phyloP scores from a whole-genome alignment of 2,329 filamentous ascomycete genomes.

The Sporothrix pallida region DNA sequence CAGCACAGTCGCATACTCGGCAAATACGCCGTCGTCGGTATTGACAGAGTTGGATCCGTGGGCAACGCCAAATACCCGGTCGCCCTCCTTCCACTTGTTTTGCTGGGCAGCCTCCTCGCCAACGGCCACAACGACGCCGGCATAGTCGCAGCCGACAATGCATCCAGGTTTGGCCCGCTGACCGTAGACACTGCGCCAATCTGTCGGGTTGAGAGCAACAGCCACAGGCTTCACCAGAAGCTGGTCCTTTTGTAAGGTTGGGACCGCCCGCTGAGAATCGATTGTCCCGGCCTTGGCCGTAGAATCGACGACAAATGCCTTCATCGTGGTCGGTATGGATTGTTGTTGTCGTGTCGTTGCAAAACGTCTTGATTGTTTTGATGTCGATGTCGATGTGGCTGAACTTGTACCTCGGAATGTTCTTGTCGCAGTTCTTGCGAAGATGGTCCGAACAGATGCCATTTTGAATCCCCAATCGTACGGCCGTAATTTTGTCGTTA shows the following conservation, averaged over 20 bases:
- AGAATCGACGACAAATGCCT: constrained; percentile 38
- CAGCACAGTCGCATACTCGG: constrained; percentile 47
- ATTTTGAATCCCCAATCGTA: not conserved
- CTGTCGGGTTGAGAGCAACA: constrained; percentile 42
- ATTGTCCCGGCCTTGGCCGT: constrained; percentile 32
- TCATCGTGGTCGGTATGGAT: constrained; percentile 30
- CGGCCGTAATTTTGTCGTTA: not conserved
- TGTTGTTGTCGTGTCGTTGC: not conserved
- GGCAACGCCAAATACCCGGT: constrained; percentile 51
- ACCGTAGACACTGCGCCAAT: constrained; percentile 38
- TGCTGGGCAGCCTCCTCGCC: constrained; percentile 48
- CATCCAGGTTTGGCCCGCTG: constrained; percentile 18
- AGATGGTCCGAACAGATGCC: not conserved
- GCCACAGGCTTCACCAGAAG: constrained; percentile 40
- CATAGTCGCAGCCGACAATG: constrained; percentile 50
- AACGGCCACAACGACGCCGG: constrained; percentile 53
- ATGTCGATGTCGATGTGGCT: not conserved
- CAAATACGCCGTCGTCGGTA: constrained; percentile 52
- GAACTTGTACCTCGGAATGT: not conserved
- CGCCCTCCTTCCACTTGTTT: constrained; percentile 53
- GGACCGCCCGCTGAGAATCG: constrained; percentile 37
- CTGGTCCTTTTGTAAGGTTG: constrained; percentile 38
- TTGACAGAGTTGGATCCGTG: constrained; percentile 47
- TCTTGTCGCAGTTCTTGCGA: not conserved
- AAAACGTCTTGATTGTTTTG: not conserved